phyloP scores from a whole-genome alignment of 2,329 filamentous ascomycete genomes.

The Paramyrothecium roridum region DNA sequence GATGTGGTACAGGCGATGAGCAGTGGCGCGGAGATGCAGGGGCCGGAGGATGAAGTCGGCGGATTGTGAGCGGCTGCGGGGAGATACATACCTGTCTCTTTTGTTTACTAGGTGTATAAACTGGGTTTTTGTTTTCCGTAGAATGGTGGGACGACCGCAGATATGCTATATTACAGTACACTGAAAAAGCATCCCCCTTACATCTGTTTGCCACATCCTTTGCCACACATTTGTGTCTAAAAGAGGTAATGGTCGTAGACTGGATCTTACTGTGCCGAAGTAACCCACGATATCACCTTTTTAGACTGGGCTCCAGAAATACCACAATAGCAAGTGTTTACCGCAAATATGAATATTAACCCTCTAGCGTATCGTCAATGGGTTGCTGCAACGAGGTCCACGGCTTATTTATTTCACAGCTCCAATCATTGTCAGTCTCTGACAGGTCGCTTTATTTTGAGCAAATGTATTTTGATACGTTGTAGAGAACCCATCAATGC shows the following conservation, averaged over 20 bases:
- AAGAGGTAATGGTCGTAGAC: not conserved
- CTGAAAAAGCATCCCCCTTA: not conserved
- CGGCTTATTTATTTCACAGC: no score
- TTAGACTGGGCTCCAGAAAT: no score
- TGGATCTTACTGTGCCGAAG: no score
- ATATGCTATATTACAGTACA: not conserved
- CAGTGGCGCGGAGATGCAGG: not conserved
- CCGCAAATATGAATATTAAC: no score
- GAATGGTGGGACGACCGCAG: not conserved
- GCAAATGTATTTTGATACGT: no score
- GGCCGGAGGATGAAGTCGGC: not conserved
- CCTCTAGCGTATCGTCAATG: no score
- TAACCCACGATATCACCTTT: no score
- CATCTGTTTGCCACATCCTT: not conserved
- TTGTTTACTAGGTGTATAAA: not conserved
- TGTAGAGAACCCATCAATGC: no score
- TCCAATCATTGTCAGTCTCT: no score
- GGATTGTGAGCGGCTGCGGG: not conserved
- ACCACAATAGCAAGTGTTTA: no score
- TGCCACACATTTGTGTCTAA: not conserved
- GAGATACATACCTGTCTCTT: not conserved
- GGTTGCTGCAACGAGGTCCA: no score
- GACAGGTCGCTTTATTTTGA: no score
- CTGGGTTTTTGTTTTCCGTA: not conserved
- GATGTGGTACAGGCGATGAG: constrained; percentile 58